phyloP scores from a whole-genome alignment of 495 filamentous ascomycete genomes.

The Xylaria telfairii region DNA sequence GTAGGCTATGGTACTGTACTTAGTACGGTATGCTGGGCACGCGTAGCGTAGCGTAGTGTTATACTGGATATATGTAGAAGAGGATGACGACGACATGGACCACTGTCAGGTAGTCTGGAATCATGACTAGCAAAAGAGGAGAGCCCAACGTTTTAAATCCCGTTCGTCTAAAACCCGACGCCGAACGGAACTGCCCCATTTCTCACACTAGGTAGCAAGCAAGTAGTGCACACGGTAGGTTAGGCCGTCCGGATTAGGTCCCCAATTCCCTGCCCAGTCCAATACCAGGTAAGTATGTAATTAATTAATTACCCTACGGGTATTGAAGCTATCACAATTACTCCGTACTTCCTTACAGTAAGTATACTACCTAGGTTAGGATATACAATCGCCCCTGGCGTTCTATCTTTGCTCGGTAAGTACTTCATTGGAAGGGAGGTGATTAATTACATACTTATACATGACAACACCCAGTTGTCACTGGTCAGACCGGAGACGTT shows the following conservation, averaged over 20 bases:
- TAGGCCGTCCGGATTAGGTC: not conserved
- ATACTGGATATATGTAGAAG: too few relatives aligned
- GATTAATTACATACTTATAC: not conserved
- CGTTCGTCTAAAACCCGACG: not conserved
- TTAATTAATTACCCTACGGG: not conserved
- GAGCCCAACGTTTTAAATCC: not conserved
- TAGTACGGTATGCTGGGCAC: not conserved
- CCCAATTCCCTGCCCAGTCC: not conserved
- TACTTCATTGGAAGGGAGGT: constrained; percentile 12
- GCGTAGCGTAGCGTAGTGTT: not conserved
- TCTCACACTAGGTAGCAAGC: not conserved
- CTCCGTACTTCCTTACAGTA: too few relatives aligned
- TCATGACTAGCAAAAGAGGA: not conserved
- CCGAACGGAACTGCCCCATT: constrained; percentile 9
- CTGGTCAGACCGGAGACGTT: constrained; percentile 8
- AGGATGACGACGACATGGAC: not conserved
- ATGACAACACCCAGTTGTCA: not conserved
- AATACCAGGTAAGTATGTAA: not conserved
- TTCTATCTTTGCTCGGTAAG: not conserved
- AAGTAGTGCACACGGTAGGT: not conserved
- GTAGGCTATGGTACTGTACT: not conserved
- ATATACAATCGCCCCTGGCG: not conserved
- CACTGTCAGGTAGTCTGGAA: not conserved
- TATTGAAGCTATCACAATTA: too few relatives aligned
- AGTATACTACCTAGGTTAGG: not conserved